phyloP scores from a whole-genome alignment of 805 yeast species.

The Kodamaea neixiangensis region DNA sequence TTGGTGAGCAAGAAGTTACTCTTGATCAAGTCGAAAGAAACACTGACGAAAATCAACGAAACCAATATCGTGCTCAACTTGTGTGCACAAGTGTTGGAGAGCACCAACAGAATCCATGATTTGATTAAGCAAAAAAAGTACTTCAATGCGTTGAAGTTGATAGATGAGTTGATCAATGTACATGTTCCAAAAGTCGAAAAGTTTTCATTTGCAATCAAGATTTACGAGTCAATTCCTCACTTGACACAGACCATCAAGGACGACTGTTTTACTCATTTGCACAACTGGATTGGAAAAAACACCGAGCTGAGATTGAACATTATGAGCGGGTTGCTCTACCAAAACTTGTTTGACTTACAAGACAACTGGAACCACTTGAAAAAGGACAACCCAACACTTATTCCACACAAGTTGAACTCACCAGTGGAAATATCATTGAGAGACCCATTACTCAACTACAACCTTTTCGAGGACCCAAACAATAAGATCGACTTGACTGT shows the following conservation, averaged over 20 bases:
- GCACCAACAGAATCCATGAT: slow-evolving; percentile 83
- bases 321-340: slow-evolving; percentile 55
- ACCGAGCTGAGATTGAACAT: slow-evolving; percentile 63
- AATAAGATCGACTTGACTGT: slow-evolving; percentile 62
- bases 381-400: slow-evolving; percentile 41
- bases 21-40: slow-evolving; percentile 61
- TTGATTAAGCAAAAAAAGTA: slow-evolving; percentile 72
- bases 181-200: slow-evolving; percentile 71
- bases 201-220: slow-evolving; percentile 73
- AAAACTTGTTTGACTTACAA: slow-evolving; percentile 56
- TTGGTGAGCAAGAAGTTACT: slow-evolving; percentile 63
- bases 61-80: slow-evolving; percentile 67
- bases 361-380: slow-evolving; percentile 58
- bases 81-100: slow-evolving; percentile 79
- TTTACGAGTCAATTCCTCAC: slow-evolving; percentile 74
- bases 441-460: slow-evolving; percentile 50
- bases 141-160: slow-evolving; percentile 81
- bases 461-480: slow-evolving; percentile 47
- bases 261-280: slow-evolving; percentile 66
- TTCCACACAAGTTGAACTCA: slow-evolving; percentile 72
- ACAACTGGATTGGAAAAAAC: slow-evolving; percentile 61
- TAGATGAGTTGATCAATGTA: slow-evolving; percentile 70
- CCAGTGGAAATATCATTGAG: slow-evolving; percentile 82
- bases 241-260: slow-evolving; percentile 71
- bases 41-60: slow-evolving; percentile 67